phyloP scores from a whole-genome alignment of 495 filamentous ascomycete species.

The Penicillium coprophilum region DNA sequence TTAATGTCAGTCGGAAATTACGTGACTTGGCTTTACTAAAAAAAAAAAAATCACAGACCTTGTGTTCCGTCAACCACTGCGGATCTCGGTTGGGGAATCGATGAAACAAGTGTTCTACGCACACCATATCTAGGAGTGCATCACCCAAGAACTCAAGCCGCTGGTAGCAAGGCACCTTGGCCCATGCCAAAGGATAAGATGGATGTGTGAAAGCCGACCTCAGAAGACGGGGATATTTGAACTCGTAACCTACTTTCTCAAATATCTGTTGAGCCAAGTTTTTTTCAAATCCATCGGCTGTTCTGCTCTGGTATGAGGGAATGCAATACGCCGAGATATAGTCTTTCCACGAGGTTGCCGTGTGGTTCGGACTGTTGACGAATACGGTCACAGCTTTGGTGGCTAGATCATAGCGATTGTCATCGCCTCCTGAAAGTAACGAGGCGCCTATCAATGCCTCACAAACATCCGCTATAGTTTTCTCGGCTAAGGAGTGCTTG shows the following conservation, averaged over 20 bases:
- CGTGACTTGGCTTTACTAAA: too few relatives aligned
- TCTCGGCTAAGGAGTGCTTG: slow-evolving; percentile 74
- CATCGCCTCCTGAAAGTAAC: slow-evolving; percentile 60
- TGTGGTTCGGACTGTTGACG: slow-evolving; percentile 67
- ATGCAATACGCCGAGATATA: slow-evolving; percentile 70
- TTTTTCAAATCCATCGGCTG: slow-evolving; percentile 47
- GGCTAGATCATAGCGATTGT: slow-evolving; percentile 71
- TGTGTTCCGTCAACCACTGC: slow-evolving; percentile 98
- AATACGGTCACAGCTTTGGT: slow-evolving; percentile 78
- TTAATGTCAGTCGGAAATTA: slow-evolving; percentile 6
- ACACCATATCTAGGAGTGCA: slow-evolving; percentile 83
- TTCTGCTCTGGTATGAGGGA: slow-evolving; percentile 69
- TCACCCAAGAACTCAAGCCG: slow-evolving; percentile 93
- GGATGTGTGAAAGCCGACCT: slow-evolving; percentile 88
- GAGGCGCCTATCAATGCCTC: slow-evolving; percentile 93
- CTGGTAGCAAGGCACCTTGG: slow-evolving; percentile 84
- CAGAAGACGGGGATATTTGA: slow-evolving; percentile 73
- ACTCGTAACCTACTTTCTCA: slow-evolving; percentile 71
- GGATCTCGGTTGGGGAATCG: slow-evolving; percentile 78
- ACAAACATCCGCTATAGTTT: slow-evolving; percentile 95
- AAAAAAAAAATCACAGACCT: slow-evolving; percentile 42
- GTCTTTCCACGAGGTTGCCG: slow-evolving; percentile 63
- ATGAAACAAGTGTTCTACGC: slow-evolving; percentile 76
- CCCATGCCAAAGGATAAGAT: slow-evolving; percentile 69
- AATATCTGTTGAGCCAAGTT: slow-evolving; percentile 68